Evolutionary conservation across 116 monocot species (phyloP), one percentile per base, ranked within the genome.

Genomic region (Iris pallida): DNA sequence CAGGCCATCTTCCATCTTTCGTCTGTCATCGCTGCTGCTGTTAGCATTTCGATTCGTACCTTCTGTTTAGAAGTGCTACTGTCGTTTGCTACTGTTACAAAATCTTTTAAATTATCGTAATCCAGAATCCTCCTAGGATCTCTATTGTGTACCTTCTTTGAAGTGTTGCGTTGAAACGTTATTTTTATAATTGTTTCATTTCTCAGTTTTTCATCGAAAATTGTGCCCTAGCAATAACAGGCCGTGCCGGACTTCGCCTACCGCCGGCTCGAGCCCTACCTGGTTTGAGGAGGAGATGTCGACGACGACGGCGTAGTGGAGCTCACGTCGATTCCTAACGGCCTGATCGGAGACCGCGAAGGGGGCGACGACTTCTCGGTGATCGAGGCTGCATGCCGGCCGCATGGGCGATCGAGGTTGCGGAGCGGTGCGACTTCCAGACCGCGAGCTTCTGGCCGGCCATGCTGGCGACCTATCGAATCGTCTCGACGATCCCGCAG

Each of bases 361-460:
- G 60, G 20, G 17, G 16, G 1, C 16, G 10, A 20, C 43, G 83
- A 83, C 48, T 81, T 92, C 69, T 59, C 47, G 47, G 55, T 73
- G 43, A 73, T 92, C 62, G 79, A 76, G 49, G 53, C 55, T 43
- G 48, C 69, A 79, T 88, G 88, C 83, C 92, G 59, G 85, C 86
- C 17, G 83, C 88, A 6, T 86, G 86, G 88, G 92, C 88, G 1
- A 65, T 92, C 14, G 63, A 63, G 4, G 88, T 88, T 4, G 88
- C 79, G 5, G 68, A 10, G 1, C 17, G 69, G 17, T 75, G 73
- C 44, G 69, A 75, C 15, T 20, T 86, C 8, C 49, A 70, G 10
- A 83, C 67, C 30, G 82, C 63, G 0, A 83, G 92, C 5, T 92
- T 92, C 66, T 88, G 92, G 92, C 83, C 92, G 15, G 85, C 86